These are phyloP conservation scores for Dendrobium chrysotoxum DNA, from an alignment of 106 monocot species.

Conservation along the genomic window DNA sequence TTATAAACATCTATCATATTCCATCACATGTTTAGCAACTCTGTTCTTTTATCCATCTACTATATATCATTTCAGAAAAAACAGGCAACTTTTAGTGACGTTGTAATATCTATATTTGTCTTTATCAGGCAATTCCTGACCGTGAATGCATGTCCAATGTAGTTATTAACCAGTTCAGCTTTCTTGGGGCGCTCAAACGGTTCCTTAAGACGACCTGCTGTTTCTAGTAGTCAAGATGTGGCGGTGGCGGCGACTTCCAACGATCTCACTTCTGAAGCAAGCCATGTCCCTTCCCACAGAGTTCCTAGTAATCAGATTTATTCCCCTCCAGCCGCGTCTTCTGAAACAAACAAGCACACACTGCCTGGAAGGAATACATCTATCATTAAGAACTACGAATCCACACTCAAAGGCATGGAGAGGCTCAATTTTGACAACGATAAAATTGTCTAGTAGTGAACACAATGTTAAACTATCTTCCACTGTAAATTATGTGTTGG, in stretches of 20 bases:
- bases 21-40: no score
- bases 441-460: not conserved
- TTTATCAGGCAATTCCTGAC: constrained; percentile 16
- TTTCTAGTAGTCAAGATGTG: constrained; percentile 29
- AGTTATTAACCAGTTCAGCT: constrained; percentile 42
- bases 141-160: constrained; percentile 17
- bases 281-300: constrained; percentile 27
- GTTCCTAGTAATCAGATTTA: constrained; percentile 11
- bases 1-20: no score
- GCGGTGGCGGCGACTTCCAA: constrained; percentile 8
- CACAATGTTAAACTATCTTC: not conserved
- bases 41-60: no score
- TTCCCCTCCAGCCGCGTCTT: not conserved
- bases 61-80: no score
- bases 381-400: constrained; percentile 36
- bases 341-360: not conserved
- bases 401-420: constrained; percentile 39
- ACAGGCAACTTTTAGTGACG: not conserved
- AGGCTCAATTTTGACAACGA: constrained; percentile 35
- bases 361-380: constrained; percentile 24
- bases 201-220: constrained; percentile 55
- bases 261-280: constrained; percentile 24
- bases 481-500: not conserved
- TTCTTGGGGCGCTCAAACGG: constrained; percentile 37
- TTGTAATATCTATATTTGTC: constrained; percentile 3